These are phyloP conservation scores for Arxiozyma slooffiae DNA, from an alignment of 1,139 yeast species.

Conservation along the genomic window DNA sequence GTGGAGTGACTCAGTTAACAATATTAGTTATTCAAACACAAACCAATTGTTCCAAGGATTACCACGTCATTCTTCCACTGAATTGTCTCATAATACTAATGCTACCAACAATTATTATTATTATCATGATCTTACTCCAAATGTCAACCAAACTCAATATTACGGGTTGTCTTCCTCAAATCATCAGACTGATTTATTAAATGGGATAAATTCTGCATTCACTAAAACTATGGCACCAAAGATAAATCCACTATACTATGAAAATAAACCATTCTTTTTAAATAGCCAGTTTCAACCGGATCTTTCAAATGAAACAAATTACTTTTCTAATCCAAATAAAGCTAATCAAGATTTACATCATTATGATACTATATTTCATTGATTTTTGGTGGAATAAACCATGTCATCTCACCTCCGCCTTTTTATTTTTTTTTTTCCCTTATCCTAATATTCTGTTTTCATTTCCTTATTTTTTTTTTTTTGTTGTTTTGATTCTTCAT, in stretches of 20 bases:
- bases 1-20: slow-evolving; percentile 2
- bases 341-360: neutral
- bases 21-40: neutral
- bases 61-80: neutral
- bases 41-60: slow-evolving; percentile 1
- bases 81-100: neutral
- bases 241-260: neutral
- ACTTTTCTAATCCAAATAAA: neutral
- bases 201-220: neutral
- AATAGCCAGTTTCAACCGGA: neutral
- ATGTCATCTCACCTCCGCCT: neutral
- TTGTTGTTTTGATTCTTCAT: neutral
- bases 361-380: slow-evolving; percentile 1
- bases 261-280: neutral
- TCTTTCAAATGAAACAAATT: neutral
- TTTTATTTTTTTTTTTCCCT: neutral
- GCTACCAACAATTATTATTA: neutral
- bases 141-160: neutral
- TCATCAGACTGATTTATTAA: neutral
- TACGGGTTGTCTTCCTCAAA: neutral
- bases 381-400: neutral
- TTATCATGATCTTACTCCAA: neutral
- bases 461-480: too few species aligned
- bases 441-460: neutral
- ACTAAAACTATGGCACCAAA: neutral